These are phyloP conservation scores for Centaurea solstitialis DNA, from an alignment of 129 eudicot species.

Conservation along the genomic window DNA sequence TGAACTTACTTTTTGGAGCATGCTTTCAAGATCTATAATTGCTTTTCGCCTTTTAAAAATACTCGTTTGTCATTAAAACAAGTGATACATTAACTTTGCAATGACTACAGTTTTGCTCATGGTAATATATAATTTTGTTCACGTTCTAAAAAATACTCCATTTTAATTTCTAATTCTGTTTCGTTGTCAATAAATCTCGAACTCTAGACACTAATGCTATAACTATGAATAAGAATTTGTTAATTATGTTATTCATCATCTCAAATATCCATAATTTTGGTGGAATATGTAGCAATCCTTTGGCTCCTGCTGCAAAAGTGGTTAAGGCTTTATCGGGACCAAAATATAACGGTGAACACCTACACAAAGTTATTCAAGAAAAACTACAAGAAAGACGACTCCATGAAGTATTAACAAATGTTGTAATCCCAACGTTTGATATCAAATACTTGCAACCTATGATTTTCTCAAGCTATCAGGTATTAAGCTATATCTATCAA, in stretches of 20 bases:
- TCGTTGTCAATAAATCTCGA: neutral
- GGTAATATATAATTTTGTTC: too few species aligned
- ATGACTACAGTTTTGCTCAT: neutral
- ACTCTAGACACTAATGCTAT: neutral
- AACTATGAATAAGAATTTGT: neutral
- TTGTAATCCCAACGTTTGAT: slow-evolving; percentile 70
- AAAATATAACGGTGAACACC: slow-evolving; percentile 46
- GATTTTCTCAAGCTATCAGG: slow-evolving; percentile 58
- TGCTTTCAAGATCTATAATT: neutral
- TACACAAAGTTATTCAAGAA: slow-evolving; percentile 31
- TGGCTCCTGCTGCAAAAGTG: slow-evolving; percentile 14
- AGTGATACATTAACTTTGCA: neutral
- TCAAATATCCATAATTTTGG: neutral
- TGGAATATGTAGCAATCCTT: slow-evolving; percentile 1
- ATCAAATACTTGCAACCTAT: slow-evolving; percentile 51
- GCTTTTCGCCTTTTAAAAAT: neutral
- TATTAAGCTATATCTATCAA: neutral
- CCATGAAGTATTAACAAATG: slow-evolving; percentile 48
- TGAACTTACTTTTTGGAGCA: neutral
- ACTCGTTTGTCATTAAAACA: neutral
- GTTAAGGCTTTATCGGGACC: slow-evolving; percentile 43
- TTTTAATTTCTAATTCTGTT: too few species aligned
- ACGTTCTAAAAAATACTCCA: neutral
- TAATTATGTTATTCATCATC: neutral
- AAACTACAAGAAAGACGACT: slow-evolving; percentile 27